These are phyloP conservation scores for Suillus luteus DNA, from an alignment of 768 basidiomycete genomes.

Conservation along the genomic window DNA sequence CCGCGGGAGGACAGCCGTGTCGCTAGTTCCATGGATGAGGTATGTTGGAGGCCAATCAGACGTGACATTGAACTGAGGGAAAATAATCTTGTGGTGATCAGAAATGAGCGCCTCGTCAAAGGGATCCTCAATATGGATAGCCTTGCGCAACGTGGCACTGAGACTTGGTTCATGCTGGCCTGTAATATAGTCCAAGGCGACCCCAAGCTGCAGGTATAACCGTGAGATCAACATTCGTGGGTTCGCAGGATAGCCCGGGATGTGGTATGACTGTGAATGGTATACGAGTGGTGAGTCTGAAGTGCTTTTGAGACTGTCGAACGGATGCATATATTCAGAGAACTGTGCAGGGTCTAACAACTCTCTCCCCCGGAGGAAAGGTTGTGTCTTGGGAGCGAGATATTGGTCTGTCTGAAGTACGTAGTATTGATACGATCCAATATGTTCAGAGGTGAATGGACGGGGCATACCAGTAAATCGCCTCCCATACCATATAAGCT, in stretches of 20 bases:
- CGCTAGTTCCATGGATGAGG: slow-evolving; percentile 49
- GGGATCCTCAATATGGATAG: slow-evolving; percentile 26
- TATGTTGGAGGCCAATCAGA: slow-evolving; percentile 47
- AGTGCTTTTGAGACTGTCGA: slow-evolving; percentile 24
- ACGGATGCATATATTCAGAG: slow-evolving; percentile 49
- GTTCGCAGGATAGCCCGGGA: slow-evolving; percentile 62
- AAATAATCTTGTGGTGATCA: slow-evolving; percentile 38
- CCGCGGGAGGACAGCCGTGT: slow-evolving; percentile 45
- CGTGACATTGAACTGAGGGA: slow-evolving; percentile 47
- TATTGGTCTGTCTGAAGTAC: slow-evolving; percentile 53
- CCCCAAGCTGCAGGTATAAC: slow-evolving; percentile 61
- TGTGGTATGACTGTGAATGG: slow-evolving; percentile 43
- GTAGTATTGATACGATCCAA: slow-evolving; percentile 9
- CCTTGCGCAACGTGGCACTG: slow-evolving; percentile 41
- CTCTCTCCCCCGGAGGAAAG: slow-evolving; percentile 59
- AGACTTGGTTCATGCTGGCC: slow-evolving; percentile 46
- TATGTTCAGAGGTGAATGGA: not conserved
- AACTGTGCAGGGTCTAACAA: slow-evolving; percentile 52
- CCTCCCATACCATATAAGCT: slow-evolving; percentile 70
- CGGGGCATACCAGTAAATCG: slow-evolving; percentile 44
- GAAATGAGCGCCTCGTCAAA: slow-evolving; percentile 8
- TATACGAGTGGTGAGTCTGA: slow-evolving; percentile 51
- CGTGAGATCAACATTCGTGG: slow-evolving; percentile 60
- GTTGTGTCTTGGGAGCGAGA: slow-evolving; percentile 45
- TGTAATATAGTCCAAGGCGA: slow-evolving; percentile 60